phyloP scores from a whole-genome alignment of 1,284 basidiomycete genomes.

The Cryptococcus sp. region DNA sequence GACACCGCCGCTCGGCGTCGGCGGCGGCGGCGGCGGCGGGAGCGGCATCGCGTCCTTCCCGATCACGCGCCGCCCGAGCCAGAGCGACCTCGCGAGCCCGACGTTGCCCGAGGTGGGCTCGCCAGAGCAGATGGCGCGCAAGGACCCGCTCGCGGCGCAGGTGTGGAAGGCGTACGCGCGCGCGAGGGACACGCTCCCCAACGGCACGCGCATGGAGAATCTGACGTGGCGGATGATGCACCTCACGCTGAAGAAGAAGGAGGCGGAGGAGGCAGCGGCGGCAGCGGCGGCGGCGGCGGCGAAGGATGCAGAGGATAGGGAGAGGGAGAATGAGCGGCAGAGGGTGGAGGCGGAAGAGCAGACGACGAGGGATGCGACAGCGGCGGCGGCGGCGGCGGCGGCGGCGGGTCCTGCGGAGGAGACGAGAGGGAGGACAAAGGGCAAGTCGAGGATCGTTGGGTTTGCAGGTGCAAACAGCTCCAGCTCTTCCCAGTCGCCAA shows the following conservation, averaged over 20 bases:
- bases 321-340: constrained; percentile 12
- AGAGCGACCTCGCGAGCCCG: constrained; percentile 27
- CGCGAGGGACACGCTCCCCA: constrained; percentile 79
- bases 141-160: constrained; percentile 89
- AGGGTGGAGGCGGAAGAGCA: constrained; percentile 5
- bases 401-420: constrained; percentile 19
- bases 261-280: constrained; percentile 27
- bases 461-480: constrained; percentile 36
- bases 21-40: neutral
- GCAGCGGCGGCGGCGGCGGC: constrained; percentile 18
- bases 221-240: constrained; percentile 99
- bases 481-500: constrained; percentile 56
- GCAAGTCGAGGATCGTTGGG: constrained; percentile 53
- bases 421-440: constrained; percentile 55
- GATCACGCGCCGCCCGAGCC: constrained; percentile 30
- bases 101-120: constrained; percentile 19
- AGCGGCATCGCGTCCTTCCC: constrained; percentile 14
- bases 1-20: constrained; percentile 21
- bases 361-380: constrained; percentile 2
- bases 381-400: neutral
- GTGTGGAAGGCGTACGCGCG: constrained; percentile 96
- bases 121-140: constrained; percentile 50
- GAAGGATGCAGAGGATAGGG: constrained; percentile 16
- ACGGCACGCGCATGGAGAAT: constrained; percentile 95
- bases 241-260: constrained; percentile 59